Conservation (phyloP, 306 rosid genomes). For the Begonia peltatifolia region DNA sequence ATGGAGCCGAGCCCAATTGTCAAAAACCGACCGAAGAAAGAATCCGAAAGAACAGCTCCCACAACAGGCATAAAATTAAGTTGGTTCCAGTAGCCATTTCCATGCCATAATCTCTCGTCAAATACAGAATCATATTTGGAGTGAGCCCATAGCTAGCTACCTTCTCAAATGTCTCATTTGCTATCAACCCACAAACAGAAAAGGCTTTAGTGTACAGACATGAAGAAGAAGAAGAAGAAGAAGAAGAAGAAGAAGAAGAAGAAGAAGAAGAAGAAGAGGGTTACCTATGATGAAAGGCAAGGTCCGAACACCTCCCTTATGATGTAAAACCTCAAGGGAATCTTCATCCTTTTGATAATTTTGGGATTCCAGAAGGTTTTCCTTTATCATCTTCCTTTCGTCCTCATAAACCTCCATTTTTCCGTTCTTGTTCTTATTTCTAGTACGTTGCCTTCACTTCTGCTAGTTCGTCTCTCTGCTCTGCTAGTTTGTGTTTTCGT, state of each 20-base stretch:
- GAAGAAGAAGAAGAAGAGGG: too few relatives aligned
- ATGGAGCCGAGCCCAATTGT: constrained; percentile 10
- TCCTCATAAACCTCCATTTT: too few relatives aligned
- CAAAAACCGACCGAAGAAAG: constrained; percentile 13
- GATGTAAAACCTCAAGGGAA: too few relatives aligned
- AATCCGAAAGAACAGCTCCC: constrained; percentile 15
- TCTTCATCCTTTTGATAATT: too few relatives aligned
- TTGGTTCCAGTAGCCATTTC: constrained; percentile 3
- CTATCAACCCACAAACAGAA: constrained; percentile 3
- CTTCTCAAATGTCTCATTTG: constrained; percentile 14
- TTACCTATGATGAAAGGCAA: constrained; percentile 1
- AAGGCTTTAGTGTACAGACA: not conserved
- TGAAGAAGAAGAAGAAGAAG: too few relatives aligned
- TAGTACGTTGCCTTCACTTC: too few relatives aligned
- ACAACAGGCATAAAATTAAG: constrained; percentile 12
- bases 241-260: too few relatives aligned
- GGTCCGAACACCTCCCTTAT: not conserved
- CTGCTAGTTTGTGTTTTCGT: too few relatives aligned
- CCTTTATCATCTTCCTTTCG: too few relatives aligned
- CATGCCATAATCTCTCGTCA: constrained; percentile 14
- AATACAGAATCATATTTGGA: constrained; percentile 17
- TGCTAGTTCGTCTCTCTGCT: too few relatives aligned
- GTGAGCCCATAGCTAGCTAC: constrained; percentile 9
- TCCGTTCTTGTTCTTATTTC: too few relatives aligned
- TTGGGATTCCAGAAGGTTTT: too few relatives aligned